Percentiles rank a stretch among this genome's conserved stretches.
Conservation (phyloP, 2,329 filamentous ascomycete species). For the Arthrobotrys pseudoclavata region DNA sequence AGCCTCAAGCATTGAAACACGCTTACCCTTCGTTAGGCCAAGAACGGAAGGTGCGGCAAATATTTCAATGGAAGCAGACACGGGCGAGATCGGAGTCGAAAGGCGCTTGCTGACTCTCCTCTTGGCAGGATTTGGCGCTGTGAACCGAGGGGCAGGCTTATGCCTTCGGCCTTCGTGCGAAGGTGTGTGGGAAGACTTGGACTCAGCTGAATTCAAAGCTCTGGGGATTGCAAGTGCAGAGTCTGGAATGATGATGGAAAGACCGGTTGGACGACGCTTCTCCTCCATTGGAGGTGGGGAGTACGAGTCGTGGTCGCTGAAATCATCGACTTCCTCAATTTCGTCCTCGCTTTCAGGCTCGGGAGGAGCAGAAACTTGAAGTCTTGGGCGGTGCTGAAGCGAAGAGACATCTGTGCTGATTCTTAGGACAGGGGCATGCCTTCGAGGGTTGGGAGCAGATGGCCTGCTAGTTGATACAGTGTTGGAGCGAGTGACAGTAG, state of each 20-base stretch:
- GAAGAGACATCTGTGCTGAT: conserved; percentile 57
- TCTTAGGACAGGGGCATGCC: conserved; percentile 44
- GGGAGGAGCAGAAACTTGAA: conserved; percentile 44
- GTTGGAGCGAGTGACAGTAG: conserved; percentile 54
- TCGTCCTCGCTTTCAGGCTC: conserved; percentile 49
- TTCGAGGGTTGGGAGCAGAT: conserved; percentile 43
- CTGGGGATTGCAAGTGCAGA: conserved; percentile 48
- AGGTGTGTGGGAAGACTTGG: conserved; percentile 36
- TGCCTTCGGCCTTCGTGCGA: conserved; percentile 50
- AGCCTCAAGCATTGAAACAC: conserved; percentile 53
- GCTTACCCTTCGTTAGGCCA: conserved; percentile 43
- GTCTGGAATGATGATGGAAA: conserved; percentile 55
- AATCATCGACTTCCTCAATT: conserved; percentile 53
- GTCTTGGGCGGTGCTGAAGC: conserved; percentile 40
- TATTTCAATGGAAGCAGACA: conserved; percentile 55
- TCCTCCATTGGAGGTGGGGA: conserved; percentile 49
- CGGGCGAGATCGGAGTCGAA: conserved; percentile 55
- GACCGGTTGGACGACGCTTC: conserved; percentile 50
- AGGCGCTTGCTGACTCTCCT: conserved; percentile 54
- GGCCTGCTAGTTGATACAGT: conserved; percentile 55
- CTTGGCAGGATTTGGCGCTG: conserved; percentile 48
- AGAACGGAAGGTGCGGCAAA: conserved; percentile 56
- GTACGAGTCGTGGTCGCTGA: conserved; percentile 53
- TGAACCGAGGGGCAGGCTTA: conserved; percentile 46
- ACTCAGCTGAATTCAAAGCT: conserved; percentile 50